Evolutionary conservation across 2,329 filamentous ascomycete genomes (phyloP), one percentile per base, ranked within the genome.

Genomic region (Aspergillus floridensis): DNA sequence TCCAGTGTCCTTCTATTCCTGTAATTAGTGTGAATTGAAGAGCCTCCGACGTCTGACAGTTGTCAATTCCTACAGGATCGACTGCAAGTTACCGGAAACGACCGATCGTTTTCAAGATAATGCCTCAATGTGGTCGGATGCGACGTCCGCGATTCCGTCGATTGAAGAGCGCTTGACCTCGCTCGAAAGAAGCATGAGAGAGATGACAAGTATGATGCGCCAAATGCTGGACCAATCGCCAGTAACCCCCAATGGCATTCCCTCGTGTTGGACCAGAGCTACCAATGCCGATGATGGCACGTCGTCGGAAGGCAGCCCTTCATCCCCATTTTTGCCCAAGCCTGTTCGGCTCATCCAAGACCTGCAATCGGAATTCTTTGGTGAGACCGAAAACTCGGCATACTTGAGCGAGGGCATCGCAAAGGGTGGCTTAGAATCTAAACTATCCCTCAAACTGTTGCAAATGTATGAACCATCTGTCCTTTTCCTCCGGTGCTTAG

Each of bases 61-160:
- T 7, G 24, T 47, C 49, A n/a, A 56, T 53, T 51, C 32, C 49
- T 50, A 29, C 59, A 74, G 72, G 56, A 71, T 74, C 22, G 72
- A 73, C 24, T 74, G 72, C 35, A 69, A 74, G 58, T 63, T 74
- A 5, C 72, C 72, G 8, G 72, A 74, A 57, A 72, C 71, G 7
- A 67, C 67, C 21, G 72, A 74, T 32, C 68, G 71, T 21, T 72
- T 68, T 48, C 71, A 74, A 57, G 71, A 74, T 51, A 72, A 64
- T 61, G 60, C 61, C 14, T 68, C 69, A 2, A 68, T 63, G 41
- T 74, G 70, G 71, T 66, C 69, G 1, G 72, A 74, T 21, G 66
- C 70, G 4, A 70, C 68, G 32, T 63, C 66, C 8, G 62, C 67
- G 21, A 72, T 72, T 41, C 71, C 72, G 19, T 73, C 70, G 1